Evolutionary conservation across 176 grass and related monocot genomes (phyloP), one percentile per base, ranked within the genome.

Genomic region (Paspalum notatum): DNA sequence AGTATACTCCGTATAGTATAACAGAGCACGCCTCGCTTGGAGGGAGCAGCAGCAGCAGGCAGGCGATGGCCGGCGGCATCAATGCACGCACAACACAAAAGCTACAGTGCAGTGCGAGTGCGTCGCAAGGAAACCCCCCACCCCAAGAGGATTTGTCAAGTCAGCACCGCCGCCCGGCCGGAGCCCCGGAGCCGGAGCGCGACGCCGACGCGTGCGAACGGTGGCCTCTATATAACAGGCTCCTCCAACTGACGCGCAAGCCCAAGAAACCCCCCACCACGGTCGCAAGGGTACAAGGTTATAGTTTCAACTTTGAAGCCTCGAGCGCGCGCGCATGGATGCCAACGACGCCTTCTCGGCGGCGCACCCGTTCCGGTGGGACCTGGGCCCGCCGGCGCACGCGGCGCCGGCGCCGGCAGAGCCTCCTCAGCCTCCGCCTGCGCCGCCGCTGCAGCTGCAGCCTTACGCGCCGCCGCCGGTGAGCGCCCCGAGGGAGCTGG

Each of bases 341-440:
- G 78, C 83, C 58, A 82, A 59, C 83, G 88, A 90, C 73, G 83
- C 83, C 42, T 90, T 86, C 88, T 73, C 84, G 73, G 88, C 88
- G 24, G 88, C 83, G 83, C 88, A 90, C 83, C 88, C 88, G 57
- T 90, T 90, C 83, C 42, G 88, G 78, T 90, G 88, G 88, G 88
- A 90, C 73, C 88, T 90, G n/a, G 78, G 88, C 0, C 83, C 88
- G 18, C 83, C 88, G 73, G 78, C 72, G 38, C 78, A 55, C 82
- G 26, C 78, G 2, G 77, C 78, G n/a, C 71, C 63, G 0, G 13
- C 77, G 9, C 77, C 85, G 1, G 63, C 63, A 0, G 69, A 76
- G 0, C 69, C 75, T 0, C 69, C 42, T 0, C 46, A 62, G 0
- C 75, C 46, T 0, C 46, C 25, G 12, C 13, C 45, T 0, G 5